Evolutionary conservation across 1,284 basidiomycete genomes (phyloP), one percentile per base, ranked within the genome.

Genomic region (Ganoderma lucidum): DNA sequence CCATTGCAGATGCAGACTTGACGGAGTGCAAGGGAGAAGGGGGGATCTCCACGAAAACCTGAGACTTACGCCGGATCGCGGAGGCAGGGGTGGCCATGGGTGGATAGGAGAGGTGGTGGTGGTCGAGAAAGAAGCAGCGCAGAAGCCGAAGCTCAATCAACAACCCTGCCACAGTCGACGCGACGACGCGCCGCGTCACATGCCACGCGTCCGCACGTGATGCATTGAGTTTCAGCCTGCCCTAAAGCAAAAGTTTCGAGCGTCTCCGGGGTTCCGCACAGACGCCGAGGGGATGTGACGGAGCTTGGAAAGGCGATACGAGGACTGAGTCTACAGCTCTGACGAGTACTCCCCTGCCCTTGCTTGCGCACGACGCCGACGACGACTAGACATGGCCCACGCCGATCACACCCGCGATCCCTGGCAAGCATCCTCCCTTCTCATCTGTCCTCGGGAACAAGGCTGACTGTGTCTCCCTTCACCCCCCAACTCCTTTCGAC

Each of bases 381-480:
- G 61, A 68, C 68, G 58, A 73, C 59, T 70, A 59, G 72, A 73
- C 76, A 93, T 93, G 92, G 86, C 95, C 51, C 91, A 93, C 84
- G 93, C 93, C 80, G 96, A 97, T 84, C 96, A 97, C 84, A 94
- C 95, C 70, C 86, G 96, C 83, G 95, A 97, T 83, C 96, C 95
- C 75, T 97, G 95, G 96, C 92, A 79, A 70, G 88, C 63, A 30
- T 28, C 37, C 12, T 17, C 39, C 23, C 51, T 39, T 37, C 37
- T 41, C 30, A 6, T 6, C 17, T 39, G 6, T 32, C 8, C 30
- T 28, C 14, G 14, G 10, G 15, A 30, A 2, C 37, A 56, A 60
- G 28, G 32, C 70, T 76, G 39, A 75, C 23, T 48, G 6, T 51
- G 19, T 30, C 62, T 30, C 28, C 41, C 42, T 44, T 32, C 3